These are phyloP conservation scores for Lenwebbia sp. DNA, from an alignment of 345 rosid genomes.

Conservation along the genomic window DNA sequence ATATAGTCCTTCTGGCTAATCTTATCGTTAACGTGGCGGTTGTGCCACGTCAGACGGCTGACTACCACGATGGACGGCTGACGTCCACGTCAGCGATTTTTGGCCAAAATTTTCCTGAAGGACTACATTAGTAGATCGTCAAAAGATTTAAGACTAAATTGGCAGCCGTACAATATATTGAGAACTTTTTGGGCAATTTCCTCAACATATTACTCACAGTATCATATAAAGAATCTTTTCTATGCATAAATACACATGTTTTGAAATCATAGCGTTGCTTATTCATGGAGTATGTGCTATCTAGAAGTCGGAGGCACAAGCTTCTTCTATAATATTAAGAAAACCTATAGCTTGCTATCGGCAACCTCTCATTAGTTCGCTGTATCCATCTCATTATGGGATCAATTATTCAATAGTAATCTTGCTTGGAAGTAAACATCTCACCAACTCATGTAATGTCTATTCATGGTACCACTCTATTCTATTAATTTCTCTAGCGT, in stretches of 20 bases:
- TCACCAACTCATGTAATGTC: background rate
- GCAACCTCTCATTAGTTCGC: background rate
- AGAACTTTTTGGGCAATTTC: background rate
- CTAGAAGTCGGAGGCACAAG: background rate
- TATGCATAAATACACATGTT: background rate
- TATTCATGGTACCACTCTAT: background rate
- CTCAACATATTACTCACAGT: background rate
- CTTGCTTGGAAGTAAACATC: background rate
- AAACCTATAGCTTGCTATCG: background rate
- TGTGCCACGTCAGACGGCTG: fast-evolving
- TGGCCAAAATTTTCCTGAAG: fast-evolving
- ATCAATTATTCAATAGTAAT: background rate
- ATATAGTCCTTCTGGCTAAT: background rate
- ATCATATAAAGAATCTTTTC: background rate
- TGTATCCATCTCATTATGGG: background rate
- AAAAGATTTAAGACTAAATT: background rate
- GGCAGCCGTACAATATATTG: background rate
- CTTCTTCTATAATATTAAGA: background rate
- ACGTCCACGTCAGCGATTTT: background rate
- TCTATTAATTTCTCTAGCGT: background rate
- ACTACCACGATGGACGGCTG: fast-evolving
- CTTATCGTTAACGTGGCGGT: fast-evolving
- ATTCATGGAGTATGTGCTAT: background rate
- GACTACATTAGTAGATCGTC: background rate
- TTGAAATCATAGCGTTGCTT: background rate